Evolutionary conservation across 225 moss, liverwort and hornwort genomes (phyloP).

Genomic region (Physcomitrellopsis africana): DNA sequence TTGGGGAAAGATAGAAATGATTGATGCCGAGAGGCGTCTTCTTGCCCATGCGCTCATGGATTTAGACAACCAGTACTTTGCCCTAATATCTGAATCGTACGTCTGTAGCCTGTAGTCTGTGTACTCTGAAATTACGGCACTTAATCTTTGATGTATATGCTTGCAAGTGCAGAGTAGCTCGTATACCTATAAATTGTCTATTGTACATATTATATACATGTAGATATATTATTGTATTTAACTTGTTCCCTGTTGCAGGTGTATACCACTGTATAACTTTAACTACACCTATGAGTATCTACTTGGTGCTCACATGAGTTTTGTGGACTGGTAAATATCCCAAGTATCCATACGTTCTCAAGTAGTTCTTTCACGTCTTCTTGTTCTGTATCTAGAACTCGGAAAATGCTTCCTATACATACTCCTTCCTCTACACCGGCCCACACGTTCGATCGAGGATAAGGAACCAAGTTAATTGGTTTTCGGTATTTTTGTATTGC

Average conservation of each 20-base stretch:
- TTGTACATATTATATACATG: slow-evolving; percentile 4
- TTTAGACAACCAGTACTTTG: slow-evolving; percentile 77
- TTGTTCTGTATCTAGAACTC: background rate
- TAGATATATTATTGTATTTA: slow-evolving; percentile 12
- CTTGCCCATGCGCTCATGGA: slow-evolving; percentile 79
- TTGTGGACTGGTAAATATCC: slow-evolving; percentile 78
- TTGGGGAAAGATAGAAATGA: slow-evolving; percentile 94
- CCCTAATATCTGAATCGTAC: slow-evolving; percentile 82
- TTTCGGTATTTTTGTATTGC: slow-evolving; percentile 14
- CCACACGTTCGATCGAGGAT: slow-evolving; percentile 8
- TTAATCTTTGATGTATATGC: slow-evolving; percentile 1
- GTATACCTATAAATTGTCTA: background rate
- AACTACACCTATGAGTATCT: slow-evolving; percentile 74
- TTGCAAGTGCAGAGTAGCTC: background rate
- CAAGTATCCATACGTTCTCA: background rate
- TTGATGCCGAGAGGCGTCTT: slow-evolving; percentile 91
- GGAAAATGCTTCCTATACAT: slow-evolving; percentile 6
- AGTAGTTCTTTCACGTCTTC: slow-evolving; percentile 18
- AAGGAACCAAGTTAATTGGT: background rate
- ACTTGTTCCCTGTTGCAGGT: slow-evolving; percentile 55
- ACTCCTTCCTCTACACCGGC: background rate
- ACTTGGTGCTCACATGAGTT: slow-evolving; percentile 74
- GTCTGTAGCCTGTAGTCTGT: slow-evolving; percentile 19
- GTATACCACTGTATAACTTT: slow-evolving; percentile 84
- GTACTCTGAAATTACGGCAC: slow-evolving; percentile 19